phyloP scores from a whole-genome alignment of 495 filamentous ascomycete genomes.

The Penicillium flavigenum region DNA sequence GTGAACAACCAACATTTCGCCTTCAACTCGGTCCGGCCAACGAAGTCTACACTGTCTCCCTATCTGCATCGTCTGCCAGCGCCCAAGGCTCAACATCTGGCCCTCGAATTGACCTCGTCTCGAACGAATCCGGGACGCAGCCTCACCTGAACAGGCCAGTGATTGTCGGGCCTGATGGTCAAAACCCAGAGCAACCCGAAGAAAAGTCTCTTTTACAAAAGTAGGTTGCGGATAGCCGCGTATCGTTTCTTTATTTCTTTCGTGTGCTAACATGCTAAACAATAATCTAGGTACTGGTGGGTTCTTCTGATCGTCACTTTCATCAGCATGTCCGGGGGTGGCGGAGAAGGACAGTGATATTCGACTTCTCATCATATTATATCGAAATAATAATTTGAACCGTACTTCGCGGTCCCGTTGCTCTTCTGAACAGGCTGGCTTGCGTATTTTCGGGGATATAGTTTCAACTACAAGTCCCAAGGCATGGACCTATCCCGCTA shows the following conservation, averaged over 20 bases:
- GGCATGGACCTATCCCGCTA: neutral
- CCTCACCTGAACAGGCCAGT: conserved; percentile 46
- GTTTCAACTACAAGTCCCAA: neutral
- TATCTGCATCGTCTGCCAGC: conserved; percentile 15
- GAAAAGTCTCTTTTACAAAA: conserved; percentile 51
- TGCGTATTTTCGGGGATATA: neutral
- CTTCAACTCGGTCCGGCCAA: conserved; percentile 39
- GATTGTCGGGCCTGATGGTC: conserved; percentile 41
- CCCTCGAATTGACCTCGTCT: conserved; percentile 32
- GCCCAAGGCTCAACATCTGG: conserved; percentile 6
- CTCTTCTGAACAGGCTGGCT: neutral
- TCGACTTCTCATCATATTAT: neutral
- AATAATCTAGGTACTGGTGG: conserved; percentile 46
- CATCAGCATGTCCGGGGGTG: conserved; percentile 44
- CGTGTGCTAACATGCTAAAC: conserved; percentile 4
- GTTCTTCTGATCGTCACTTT: conserved; percentile 44
- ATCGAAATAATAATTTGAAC: neutral
- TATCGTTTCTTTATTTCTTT: neutral
- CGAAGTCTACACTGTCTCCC: conserved; percentile 41
- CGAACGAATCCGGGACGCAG: conserved; percentile 30
- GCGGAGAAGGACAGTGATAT: conserved; percentile 36
- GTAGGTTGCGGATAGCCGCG: conserved; percentile 27
- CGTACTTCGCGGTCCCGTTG: neutral
- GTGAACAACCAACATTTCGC: conserved; percentile 31
- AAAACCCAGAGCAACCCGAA: conserved; percentile 32